Evolutionary conservation across 2,329 filamentous ascomycete genomes (phyloP), one percentile per base, ranked within the genome.

Genomic region (Aspergillus pseudoglaucus): DNA sequence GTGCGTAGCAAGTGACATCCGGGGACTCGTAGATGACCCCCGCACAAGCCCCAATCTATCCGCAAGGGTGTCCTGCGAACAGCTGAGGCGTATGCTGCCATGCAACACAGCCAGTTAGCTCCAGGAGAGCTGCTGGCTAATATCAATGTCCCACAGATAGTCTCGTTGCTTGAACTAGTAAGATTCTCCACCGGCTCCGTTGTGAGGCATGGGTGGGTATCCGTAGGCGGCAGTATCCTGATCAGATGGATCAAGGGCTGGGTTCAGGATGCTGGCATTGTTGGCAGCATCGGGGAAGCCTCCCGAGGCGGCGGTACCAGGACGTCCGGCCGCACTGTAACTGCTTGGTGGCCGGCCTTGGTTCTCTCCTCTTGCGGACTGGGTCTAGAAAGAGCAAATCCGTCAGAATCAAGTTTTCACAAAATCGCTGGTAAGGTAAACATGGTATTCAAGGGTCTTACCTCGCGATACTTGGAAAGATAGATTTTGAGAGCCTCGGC

Each of bases 401-500:
- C 75, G 71, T 76, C 65, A 75, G 71, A 71, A 65, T 68, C 68
- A 69, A 71, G 70, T 74, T 75, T 66, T 39, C n/a, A 8, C 3
- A 37, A 7, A 37, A 15, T n/a, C 9, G n/a, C 2, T 37, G 9
- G 17, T 7, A 37, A 37, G n/a, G 33, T 8, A 37, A 37, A 47
- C 12, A 22, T 35, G 54, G 62, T 62, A 57, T 56, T 56, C 57
- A 62, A 53, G 68, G 9, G 9, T 78, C 86, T 82, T 80, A 97
- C 93, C 81, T 98, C 93, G 70, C 93, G 85, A 71, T 97, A 98
- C 67, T 96, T 93, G 51, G 90, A 89, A 38, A 98, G 80, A 69
- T 98, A 98, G 59, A 98, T 96, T 73, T 98, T 98, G 49, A 98
- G 78, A 1, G 93, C 93, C 70, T 98, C 93, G 22, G 91, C 87